Percentiles rank a stretch among this genome's conserved stretches.
Evolutionary conservation across 31 red algal genomes (phyloP).

Genomic region (Bonnemaisonia californica): DNA sequence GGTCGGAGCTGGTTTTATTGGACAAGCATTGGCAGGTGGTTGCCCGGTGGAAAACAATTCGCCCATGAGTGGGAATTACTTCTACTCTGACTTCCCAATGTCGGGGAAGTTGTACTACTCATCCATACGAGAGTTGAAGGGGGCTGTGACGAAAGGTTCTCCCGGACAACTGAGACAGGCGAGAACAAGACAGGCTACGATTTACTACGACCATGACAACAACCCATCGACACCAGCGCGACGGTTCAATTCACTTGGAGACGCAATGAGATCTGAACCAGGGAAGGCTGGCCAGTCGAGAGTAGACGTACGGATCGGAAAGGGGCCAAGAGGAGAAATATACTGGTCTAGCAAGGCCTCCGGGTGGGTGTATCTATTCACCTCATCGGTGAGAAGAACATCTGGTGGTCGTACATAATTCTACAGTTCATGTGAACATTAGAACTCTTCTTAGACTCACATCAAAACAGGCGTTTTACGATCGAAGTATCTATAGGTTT

Average conservation of each 20-base stretch:
- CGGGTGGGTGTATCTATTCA: slow-evolving; percentile 22
- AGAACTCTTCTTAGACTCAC: too few species aligned
- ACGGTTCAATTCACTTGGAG: slow-evolving; percentile 37
- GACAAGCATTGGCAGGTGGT: slow-evolving; percentile 60
- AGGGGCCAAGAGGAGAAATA: slow-evolving; percentile 1
- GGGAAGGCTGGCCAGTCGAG: background rate
- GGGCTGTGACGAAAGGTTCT: slow-evolving; percentile 30
- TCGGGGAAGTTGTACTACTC: slow-evolving; percentile 60
- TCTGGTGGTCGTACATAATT: too few species aligned
- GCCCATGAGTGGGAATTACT: slow-evolving; percentile 58
- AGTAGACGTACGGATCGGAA: slow-evolving; percentile 15
- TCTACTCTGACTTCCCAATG: slow-evolving; percentile 65
- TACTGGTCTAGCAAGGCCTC: slow-evolving; percentile 32
- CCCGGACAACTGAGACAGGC: slow-evolving; percentile 52
- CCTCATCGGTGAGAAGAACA: slow-evolving; percentile 11
- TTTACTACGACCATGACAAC: slow-evolving; percentile 40
- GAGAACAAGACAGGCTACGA: slow-evolving; percentile 33
- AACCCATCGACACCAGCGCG: slow-evolving; percentile 1
- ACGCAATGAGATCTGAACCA: slow-evolving; percentile 35
- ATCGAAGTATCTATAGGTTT: too few species aligned
- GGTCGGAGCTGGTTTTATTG: slow-evolving; percentile 40
- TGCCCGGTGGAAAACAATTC: slow-evolving; percentile 72
- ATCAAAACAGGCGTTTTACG: too few species aligned
- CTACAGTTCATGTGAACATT: too few species aligned
- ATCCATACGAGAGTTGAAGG: slow-evolving; percentile 12